Base-by-base conservation (phyloP, 2,329 filamentous ascomycete species). In the Calonectria pteridis region DNA sequence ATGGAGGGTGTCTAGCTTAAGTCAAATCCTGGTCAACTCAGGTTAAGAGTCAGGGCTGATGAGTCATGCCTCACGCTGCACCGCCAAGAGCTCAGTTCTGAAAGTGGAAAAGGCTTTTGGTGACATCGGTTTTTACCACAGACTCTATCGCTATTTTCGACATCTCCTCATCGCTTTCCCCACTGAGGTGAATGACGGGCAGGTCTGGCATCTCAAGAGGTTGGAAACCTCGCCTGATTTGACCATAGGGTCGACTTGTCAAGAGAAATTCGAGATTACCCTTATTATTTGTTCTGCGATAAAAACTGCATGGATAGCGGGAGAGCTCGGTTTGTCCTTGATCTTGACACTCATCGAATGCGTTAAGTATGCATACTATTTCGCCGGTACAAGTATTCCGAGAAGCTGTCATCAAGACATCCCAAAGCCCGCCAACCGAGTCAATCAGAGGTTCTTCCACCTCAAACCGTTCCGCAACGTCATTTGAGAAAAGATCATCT, bases 311-410 rank as follows among this genome's bases (percentile, higher is more conserved):
- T 16, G 86, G 53, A 4, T 73, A 76, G 4, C 78, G 9, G 2
- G 76, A 71, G 10, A 86, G 71, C 11, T 76, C 66, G 14, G 31
- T 31, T 11, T 74, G 65, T 23, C 77, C 80, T 18, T 28, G 16
- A 0, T 73, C 62, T 1, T 79, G 59, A 69, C 86, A 87, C 75
- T 87, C 85, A 59, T 87, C 85, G 3, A 87, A 67, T 6, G 84
- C 85, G 77, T 87, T 85, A 1, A 87, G 63, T 31, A 87, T 71
- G 69, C 82, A 85, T 23, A 86, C 65, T 14, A 84, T 75, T 40
- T 83, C 77, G 1, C 76, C 76, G 0, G 67, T 69, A 6, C 74
- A 35, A 0, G 66, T 7, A 33, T 80, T 35, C 4, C 43, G 58
- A 13, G 78, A 67, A 7, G 63, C 73, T 2, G 35, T 62, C 11